Base-by-base conservation (phyloP, 768 basidiomycete genomes). In the Phylloporus rhodoxanthus region DNA sequence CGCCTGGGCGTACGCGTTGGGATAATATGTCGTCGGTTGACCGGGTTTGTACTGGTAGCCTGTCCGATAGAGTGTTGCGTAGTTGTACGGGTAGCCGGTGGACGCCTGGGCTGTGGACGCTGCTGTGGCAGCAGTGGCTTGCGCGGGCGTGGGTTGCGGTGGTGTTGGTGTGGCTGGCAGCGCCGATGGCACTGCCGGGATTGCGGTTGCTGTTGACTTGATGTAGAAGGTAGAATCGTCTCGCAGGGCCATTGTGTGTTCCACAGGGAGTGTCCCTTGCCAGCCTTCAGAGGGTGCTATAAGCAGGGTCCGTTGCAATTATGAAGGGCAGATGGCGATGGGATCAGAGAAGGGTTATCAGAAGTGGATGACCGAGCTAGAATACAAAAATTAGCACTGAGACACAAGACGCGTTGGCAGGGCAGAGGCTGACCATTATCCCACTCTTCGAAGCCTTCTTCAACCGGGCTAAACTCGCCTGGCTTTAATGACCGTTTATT, bases 391-490 rank as follows among this genome's bases (percentile, higher is more conserved):
- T 53, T 51, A 58, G 59, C 37, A 8, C 4, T 52, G 46, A 4
- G 17, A 39, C 23, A 33, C 38, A 47, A 28, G 3, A 52, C 6
- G 45, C 32, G 50, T 55, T 9, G 32, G 41, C 26, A 26, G 30
- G 48, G 40, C 19, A 19, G 37, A 29, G 46, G 66, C 83, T 55
- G 60, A 90, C 89, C 90, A 53, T 78, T 79, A 56, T 87, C 82
- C 85, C 85, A 89, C 63, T 92, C 89, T 65, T 90, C 88, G 9
- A 85, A 85, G 30, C 75, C 84, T 60, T 81, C 77, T 61, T 81
- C 76, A 3, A 81, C 80, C 46, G 71, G 72, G 28, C 64, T 62
- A 8, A 71, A 76, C 32, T 71, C 73, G 14, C 72, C 73, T 21
- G 73, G 74, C 10, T 68, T 65, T 14, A 71, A 72, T 26, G 85